phyloP scores from a whole-genome alignment of 2,329 filamentous ascomycete genomes.

The Beauveria sp. region DNA sequence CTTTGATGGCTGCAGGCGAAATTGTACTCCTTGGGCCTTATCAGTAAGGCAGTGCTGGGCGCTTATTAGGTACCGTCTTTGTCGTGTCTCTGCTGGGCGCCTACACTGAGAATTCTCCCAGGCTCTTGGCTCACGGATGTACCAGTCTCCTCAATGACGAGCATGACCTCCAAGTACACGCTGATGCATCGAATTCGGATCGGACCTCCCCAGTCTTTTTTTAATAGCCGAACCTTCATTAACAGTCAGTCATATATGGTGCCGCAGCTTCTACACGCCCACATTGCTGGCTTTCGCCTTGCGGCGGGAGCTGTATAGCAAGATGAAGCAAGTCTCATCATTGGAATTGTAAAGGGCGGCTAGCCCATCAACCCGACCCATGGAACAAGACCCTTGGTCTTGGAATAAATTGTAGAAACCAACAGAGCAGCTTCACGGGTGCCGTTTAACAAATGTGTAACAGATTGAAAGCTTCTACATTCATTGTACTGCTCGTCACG shows the following conservation, averaged over 20 bases:
- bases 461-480: background rate
- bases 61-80: too few relatives aligned
- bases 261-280: background rate
- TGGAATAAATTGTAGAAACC: background rate
- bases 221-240: background rate
- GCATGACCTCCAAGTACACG: too few relatives aligned
- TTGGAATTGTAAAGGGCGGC: too few relatives aligned
- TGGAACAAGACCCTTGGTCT: background rate
- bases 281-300: background rate
- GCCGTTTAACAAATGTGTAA: background rate
- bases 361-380: too few relatives aligned
- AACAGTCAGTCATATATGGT: background rate
- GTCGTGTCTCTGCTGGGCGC: too few relatives aligned
- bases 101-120: too few relatives aligned
- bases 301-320: background rate
- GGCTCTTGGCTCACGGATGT: too few relatives aligned
- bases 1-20: background rate
- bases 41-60: too few relatives aligned
- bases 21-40: too few relatives aligned
- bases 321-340: background rate
- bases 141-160: too few relatives aligned
- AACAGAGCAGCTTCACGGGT: background rate
- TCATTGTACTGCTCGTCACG: conserved; percentile 5
- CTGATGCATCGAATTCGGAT: background rate
- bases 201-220: background rate